Evolutionary conservation across 176 grass and related monocot species (phyloP).

Genomic region (Stipa capillata): DNA sequence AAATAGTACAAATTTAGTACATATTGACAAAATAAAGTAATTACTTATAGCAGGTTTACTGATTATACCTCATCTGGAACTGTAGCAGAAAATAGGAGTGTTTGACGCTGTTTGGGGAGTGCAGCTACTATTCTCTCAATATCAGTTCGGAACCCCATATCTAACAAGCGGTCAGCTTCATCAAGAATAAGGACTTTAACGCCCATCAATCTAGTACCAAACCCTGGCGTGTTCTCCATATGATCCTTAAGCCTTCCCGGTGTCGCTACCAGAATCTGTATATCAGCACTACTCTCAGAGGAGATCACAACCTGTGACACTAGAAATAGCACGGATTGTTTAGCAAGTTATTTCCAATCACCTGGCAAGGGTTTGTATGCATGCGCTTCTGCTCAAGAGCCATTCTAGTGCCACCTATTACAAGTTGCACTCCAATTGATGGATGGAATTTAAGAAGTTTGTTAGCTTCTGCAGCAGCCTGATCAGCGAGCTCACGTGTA

Average conservation of each 20-base stretch:
- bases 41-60: not conserved
- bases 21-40: conserved; percentile 2
- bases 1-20: conserved; percentile 15
- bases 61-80: conserved; percentile 77
- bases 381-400: conserved; percentile 82
- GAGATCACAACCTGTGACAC: conserved; percentile 6
- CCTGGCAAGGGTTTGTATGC: conserved; percentile 92
- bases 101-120: conserved; percentile 85
- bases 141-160: conserved; percentile 96
- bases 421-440: conserved; percentile 82
- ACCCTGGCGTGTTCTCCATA: conserved; percentile 95
- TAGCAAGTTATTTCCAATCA: conserved; percentile 27
- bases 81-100: conserved; percentile 93
- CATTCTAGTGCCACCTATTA: conserved; percentile 90
- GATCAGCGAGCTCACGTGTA: conserved; percentile 89
- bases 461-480: conserved; percentile 70
- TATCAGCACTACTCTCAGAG: not conserved
- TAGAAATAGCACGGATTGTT: not conserved
- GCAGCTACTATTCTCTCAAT: conserved; percentile 86
- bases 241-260: conserved; percentile 93
- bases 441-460: conserved; percentile 89
- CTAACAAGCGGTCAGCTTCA: conserved; percentile 93
- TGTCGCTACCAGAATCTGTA: conserved; percentile 87
- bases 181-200: conserved; percentile 92
- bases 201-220: conserved; percentile 74